Percentiles rank a stretch among this genome's conserved stretches.
phyloP scores from a whole-genome alignment of 352 stramenopile species.

The Pythium biforme region DNA sequence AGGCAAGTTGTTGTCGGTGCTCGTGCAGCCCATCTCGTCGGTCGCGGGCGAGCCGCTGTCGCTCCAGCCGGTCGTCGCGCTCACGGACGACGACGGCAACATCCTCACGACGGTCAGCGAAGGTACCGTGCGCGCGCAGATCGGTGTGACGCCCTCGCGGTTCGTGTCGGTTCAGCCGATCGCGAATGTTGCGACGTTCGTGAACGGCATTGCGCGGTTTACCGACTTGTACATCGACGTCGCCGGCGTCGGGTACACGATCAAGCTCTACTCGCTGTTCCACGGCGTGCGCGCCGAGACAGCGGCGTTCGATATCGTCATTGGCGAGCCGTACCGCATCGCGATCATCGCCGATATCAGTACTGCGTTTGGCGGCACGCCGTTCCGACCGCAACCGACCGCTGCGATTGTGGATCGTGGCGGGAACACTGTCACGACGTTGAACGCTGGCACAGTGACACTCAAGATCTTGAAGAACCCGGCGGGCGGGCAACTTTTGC shows the following conservation, averaged over 20 bases:
- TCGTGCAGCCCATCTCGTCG: slow-evolving; percentile 67
- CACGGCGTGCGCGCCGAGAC: slow-evolving; percentile 75
- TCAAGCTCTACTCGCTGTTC: slow-evolving; percentile 60
- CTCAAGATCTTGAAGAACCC: slow-evolving; percentile 75
- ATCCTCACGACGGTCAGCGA: slow-evolving; percentile 61
- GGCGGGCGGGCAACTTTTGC: slow-evolving; percentile 46
- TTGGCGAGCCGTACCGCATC: slow-evolving; percentile 61
- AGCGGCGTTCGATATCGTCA: slow-evolving; percentile 62
- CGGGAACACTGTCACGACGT: slow-evolving; percentile 54
- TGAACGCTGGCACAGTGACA: slow-evolving; percentile 50
- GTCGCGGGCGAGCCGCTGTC: slow-evolving; percentile 57
- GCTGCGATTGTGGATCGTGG: slow-evolving; percentile 77
- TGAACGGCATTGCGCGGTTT: slow-evolving; percentile 75
- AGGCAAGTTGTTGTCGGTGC: slow-evolving; percentile 51
- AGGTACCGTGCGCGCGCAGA: slow-evolving; percentile 51
- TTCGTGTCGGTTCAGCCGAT: slow-evolving; percentile 53
- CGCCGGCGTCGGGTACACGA: slow-evolving; percentile 60
- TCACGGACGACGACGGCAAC: slow-evolving; percentile 77
- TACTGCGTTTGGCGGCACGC: slow-evolving; percentile 71
- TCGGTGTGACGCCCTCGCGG: slow-evolving; percentile 50
- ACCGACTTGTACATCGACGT: slow-evolving; percentile 70
- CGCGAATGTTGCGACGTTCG: slow-evolving; percentile 55
- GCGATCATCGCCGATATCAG: slow-evolving; percentile 70
- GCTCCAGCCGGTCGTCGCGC: slow-evolving; percentile 60
- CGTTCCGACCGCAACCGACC: slow-evolving; percentile 76